Base-by-base conservation (phyloP, 441 rosid genomes). In the Gossypium lobatum region DNA sequence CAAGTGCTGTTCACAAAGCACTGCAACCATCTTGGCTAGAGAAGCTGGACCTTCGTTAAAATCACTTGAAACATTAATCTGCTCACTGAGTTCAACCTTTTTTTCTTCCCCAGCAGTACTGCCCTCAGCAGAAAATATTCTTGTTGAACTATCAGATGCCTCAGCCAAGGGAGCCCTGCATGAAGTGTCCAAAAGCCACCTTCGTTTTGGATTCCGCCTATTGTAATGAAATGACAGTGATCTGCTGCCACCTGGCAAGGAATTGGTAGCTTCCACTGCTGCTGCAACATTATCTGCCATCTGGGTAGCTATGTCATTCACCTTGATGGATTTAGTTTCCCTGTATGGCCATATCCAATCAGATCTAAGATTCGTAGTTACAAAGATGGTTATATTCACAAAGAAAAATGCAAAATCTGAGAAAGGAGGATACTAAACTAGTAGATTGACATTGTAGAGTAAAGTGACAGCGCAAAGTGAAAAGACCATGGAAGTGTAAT, bases 251-350 rank as follows among this genome's bases (percentile, higher is more conserved):
- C 80, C 76, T 71, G 90, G 86, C 85, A 88, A 79, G 72, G 89
- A 84, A 86, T 96, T 96, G 74, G 90, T 85, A 75, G 96, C 85
- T 84, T 84, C 82, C 58, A 96, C 95, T 26, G 98, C 97, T 72
- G 99, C 95, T 72, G 88, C 86, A 75, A 91, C 91, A 84, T 88
- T 91, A 81, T 85, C 86, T 58, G 98, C 93, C 81, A 96, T 89
- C 85, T 92, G 94, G 69, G 91, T 86, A 72, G 97, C 92, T 81
- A 93, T 80, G 85, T 92, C 90, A 80, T 90, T 93, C 86, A 96
- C 97, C 91, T 96, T 92, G 85, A 96, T 92, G 75, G 89, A 91
- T 70, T 97, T 86, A 60, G 99, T 96, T 88, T 92, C 99, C 91
- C 99, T 96, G 91, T 60, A 80, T 83, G 77, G 11, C 69, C 54